Evolutionary conservation across 176 grass and related monocot species (phyloP), one percentile per base, ranked within the genome.

Genomic region (Avena insularis): DNA sequence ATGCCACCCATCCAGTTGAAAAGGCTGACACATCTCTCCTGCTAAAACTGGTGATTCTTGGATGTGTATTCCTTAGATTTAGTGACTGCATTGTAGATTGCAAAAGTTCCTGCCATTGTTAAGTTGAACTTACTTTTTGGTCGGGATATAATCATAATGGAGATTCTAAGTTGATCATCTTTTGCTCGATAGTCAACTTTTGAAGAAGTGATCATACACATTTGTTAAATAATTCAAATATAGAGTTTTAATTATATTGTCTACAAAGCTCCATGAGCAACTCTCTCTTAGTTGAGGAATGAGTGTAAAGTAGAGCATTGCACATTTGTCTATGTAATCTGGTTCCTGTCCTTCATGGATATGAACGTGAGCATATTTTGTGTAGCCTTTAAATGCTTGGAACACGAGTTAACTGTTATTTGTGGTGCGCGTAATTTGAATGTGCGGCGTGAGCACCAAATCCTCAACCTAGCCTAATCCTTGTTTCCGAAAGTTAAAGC

Each of bases 261-360:
- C 33, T 57, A 79, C 75, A 67, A 67, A 79, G 9, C 51, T 79
- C 15, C 51, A 19, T 2, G n/a, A 40, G 10, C 29, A 67, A 77
- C 65, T 43, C 60, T 71, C 25, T 35, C 48, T 79, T 54, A 27
- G 2, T 69, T 31, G 25, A 69, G 31, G 49, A 51, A 12, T 13
- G 49, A 51, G 25, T 76, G 13, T 78, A 50, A 85, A 62, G 65
- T 54, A 36, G 11, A 82, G 57, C 69, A 77, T 87, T 72, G 12
- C 82, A 33, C 38, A 64, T 87, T 49, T 84, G 3, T 75, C 46
- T 72, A 27, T 1, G 4, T 72, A 43, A n/a, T 58, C 20, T 45
- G 33, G 33, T 83, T 58, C 56, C 8, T 66, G 51, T 43, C 58
- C 29, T 2, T 53, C 11, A 13, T 75, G 5, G 20, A 87, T 55